Percentiles rank a stretch among this genome's conserved stretches.
These are phyloP conservation scores for Monosiga brevicollis DNA, from an alignment of 78 protist species.

Conservation along the genomic window DNA sequence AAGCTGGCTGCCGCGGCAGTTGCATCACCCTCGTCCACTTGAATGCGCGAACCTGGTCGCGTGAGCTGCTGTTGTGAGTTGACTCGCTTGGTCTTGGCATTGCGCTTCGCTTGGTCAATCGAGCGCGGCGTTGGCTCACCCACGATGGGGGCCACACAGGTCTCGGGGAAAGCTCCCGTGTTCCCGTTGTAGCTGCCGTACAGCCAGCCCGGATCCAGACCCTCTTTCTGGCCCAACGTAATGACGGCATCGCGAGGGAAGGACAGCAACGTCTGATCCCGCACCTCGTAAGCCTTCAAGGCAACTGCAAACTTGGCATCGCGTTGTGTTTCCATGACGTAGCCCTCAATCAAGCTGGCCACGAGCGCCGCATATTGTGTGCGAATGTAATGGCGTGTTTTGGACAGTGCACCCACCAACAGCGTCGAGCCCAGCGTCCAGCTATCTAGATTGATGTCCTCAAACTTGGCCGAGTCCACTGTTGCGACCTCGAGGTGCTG, in stretches of 20 bases:
- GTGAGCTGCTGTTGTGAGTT: background rate
- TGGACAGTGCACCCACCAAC: background rate
- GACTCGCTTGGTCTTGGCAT: too few species aligned
- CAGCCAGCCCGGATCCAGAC: background rate
- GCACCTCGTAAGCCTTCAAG: background rate
- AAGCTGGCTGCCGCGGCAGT: background rate
- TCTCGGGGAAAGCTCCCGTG: background rate
- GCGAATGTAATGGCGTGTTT: background rate
- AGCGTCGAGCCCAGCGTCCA: background rate
- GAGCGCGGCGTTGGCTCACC: background rate
- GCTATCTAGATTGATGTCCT: background rate
- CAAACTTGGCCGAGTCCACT: background rate
- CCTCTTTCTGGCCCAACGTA: background rate
- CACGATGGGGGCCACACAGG: background rate
- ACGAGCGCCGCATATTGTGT: background rate
- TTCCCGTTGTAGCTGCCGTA: background rate
- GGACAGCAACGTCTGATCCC: conserved; percentile 1
- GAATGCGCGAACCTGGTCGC: background rate
- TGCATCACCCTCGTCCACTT: background rate
- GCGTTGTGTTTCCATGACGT: background rate
- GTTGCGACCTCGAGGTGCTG: background rate
- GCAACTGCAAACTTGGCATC: background rate
- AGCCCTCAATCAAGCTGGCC: background rate
- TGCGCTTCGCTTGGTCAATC: background rate
- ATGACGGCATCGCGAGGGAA: background rate